phyloP scores from a whole-genome alignment of 2,329 filamentous ascomycete species.

The Ascosphaera apis region DNA sequence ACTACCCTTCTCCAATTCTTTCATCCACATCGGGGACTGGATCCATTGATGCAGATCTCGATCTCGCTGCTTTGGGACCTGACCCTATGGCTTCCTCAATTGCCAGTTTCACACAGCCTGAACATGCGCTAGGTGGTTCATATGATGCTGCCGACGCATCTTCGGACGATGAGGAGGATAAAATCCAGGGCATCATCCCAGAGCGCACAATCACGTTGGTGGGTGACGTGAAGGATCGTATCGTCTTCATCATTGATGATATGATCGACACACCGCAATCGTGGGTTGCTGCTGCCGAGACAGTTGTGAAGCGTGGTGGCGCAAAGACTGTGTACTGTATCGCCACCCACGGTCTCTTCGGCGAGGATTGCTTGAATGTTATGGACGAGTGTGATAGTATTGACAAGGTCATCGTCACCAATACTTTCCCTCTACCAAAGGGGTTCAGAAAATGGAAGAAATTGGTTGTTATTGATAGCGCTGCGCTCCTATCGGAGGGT shows the following conservation, averaged over 20 bases:
- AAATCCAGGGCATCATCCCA: constrained; percentile 37
- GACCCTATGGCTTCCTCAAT: constrained; percentile 69
- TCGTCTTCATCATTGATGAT: constrained; percentile 89
- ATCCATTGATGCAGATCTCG: constrained; percentile 31
- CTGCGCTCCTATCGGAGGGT: constrained; percentile 67
- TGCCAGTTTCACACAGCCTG: constrained; percentile 46
- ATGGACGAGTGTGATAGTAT: constrained; percentile 86
- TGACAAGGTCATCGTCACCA: constrained; percentile 81
- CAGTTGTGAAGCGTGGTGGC: constrained; percentile 74
- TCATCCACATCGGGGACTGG: constrained; percentile 32
- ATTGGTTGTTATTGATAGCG: constrained; percentile 72
- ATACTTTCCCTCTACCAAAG: constrained; percentile 80
- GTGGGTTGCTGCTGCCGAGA: constrained; percentile 95
- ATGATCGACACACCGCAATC: constrained; percentile 97
- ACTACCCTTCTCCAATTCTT: constrained; percentile 56
- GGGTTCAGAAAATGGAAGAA: constrained; percentile 52
- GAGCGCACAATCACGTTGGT: constrained; percentile 97
- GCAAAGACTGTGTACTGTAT: constrained; percentile 95
- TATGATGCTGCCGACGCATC: constrained; percentile 62
- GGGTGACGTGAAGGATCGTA: constrained; percentile 68
- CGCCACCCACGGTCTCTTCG: constrained; percentile 88
- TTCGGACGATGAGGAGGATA: constrained; percentile 68
- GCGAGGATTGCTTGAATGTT: constrained; percentile 68
- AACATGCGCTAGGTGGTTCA: constrained; percentile 58
- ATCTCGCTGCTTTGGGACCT: constrained; percentile 26